Evolutionary conservation across 208 protist genomes (phyloP), one percentile per base, ranked within the genome.

Genomic region (Blechomonas ayalai): DNA sequence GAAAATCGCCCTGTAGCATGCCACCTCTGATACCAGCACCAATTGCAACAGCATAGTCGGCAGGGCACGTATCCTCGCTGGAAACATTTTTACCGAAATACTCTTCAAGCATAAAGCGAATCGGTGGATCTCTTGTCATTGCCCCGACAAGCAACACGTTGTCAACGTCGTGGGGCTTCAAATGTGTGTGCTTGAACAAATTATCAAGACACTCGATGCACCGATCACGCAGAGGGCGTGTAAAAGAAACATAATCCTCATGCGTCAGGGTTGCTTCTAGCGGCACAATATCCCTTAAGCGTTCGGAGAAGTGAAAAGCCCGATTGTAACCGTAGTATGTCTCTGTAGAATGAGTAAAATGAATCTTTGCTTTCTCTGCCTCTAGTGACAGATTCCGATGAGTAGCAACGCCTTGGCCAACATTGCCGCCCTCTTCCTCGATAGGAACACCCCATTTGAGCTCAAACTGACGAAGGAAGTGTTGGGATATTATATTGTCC

Each of bases 341-440:
- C 33, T 93, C 82, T n/a, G 76, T 90, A 15, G 81, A 91, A 63
- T 92, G 75, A 8, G 86, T 87, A 42, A 94, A 94, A 67, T 91
- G 80, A 40, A 93, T 85, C 66, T 93, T 95, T 20, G 82, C 83
- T 59, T 85, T 84, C 64, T 90, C 79, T 18, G 87, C 82, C 53
- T 95, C 78, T 5, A 91, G 39, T 18, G 59, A 27, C 15, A 95
- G 47, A 49, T 84, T 74, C 35, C 80, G 71, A 51, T 82, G 82
- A 3, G 76, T 68, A 0, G 81, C 63, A 20, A 80, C 71, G 26
- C 78, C 73, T 52, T 90, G 76, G 13, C 79, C 82, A 0, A 90
- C 77, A 61, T 95, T 92, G 37, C 79, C 83, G 27, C 79, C 81
- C 34, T 74, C 73, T 46, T 90, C 82, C 40, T 91, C 79, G 10